Conservation (phyloP, 108 stramenopile genomes). For the Nitzschia putrida region DNA sequence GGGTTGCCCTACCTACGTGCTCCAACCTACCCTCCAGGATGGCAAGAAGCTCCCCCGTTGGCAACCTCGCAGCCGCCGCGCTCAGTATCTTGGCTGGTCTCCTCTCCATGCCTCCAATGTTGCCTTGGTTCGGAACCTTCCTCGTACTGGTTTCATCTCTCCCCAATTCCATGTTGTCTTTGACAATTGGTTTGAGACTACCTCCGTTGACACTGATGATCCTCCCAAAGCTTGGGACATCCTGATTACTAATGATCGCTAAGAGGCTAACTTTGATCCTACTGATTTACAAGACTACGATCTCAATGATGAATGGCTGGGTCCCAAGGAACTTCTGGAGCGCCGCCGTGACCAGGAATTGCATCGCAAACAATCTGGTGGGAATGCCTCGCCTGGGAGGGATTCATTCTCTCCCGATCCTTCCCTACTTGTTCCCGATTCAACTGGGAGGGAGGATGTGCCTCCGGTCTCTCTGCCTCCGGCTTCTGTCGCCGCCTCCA, state of each 20-base stretch:
- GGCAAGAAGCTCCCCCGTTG: conserved; percentile 45
- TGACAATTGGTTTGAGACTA: not conserved
- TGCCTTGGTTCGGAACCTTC: conserved; percentile 42
- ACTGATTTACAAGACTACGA: not conserved
- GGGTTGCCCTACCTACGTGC: conserved; percentile 44
- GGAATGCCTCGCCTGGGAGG: no score
- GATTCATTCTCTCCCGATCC: no score
- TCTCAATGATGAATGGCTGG: not conserved
- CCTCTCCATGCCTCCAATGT: conserved; percentile 40
- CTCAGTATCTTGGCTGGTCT: conserved; percentile 48
- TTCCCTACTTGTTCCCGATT: no score
- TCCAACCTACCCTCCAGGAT: conserved; percentile 40
- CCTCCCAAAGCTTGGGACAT: not conserved
- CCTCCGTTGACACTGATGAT: not conserved
- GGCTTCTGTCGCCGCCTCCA: no score
- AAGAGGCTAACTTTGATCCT: not conserved
- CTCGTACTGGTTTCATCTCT: not conserved
- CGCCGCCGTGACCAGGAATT: not conserved
- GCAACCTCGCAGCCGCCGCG: conserved; percentile 38
- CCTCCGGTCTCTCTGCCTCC: no score
- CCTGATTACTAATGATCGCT: not conserved
- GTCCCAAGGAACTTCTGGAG: not conserved
- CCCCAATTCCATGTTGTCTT: not conserved
- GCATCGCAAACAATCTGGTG: no score
- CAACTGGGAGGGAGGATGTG: no score